Conservation (phyloP, 2,329 filamentous ascomycete genomes). For the Ophiognomonia clavigignenti-juglandacearum region DNA sequence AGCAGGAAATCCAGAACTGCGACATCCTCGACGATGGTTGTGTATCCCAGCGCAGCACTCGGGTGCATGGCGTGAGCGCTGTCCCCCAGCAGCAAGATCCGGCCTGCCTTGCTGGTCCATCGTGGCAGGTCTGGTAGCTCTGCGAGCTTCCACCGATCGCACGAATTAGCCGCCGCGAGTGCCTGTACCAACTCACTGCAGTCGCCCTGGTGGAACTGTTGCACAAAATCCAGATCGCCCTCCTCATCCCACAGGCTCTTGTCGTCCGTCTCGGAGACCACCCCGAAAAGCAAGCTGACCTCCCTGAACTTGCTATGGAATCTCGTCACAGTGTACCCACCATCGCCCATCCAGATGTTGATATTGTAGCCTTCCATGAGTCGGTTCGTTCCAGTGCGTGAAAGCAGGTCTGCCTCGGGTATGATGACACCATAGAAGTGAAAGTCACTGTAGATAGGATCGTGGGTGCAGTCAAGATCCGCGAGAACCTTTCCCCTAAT, state of each 20-base stretch:
- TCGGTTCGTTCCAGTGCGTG: slow-evolving; percentile 2
- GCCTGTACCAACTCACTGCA: slow-evolving; percentile 16
- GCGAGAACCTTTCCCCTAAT: slow-evolving; percentile 34
- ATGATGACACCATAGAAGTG: slow-evolving; percentile 19
- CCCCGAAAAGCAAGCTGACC: slow-evolving; percentile 16
- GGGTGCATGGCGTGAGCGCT: slow-evolving; percentile 17
- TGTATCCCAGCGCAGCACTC: slow-evolving; percentile 6
- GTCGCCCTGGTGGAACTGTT: slow-evolving; percentile 11
- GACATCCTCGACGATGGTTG: slow-evolving; percentile 8
- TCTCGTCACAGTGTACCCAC: slow-evolving; percentile 17
- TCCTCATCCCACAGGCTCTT: slow-evolving; percentile 21
- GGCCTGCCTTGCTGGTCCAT: slow-evolving; percentile 17
- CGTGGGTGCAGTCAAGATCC: slow-evolving; percentile 3
- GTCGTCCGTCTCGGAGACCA: slow-evolving; percentile 19
- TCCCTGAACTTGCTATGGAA: slow-evolving; percentile 14
- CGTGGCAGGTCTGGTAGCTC: slow-evolving; percentile 20
- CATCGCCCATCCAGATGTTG: slow-evolving; percentile 18
- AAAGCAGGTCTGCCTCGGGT: slow-evolving; percentile 1
- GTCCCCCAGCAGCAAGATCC: slow-evolving; percentile 18
- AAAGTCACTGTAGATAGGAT: slow-evolving; percentile 16
- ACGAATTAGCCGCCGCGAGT: slow-evolving; percentile 12
- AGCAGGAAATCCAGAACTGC: slow-evolving; percentile 7
- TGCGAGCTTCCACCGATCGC: slow-evolving; percentile 20
- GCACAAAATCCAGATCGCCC: slow-evolving; percentile 20
- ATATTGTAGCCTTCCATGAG: slow-evolving; percentile 18